Percentiles rank a stretch among this genome's conserved stretches.
These are phyloP conservation scores for Lasiosphaeria hispida DNA, from an alignment of 495 filamentous ascomycete species.

Conservation along the genomic window DNA sequence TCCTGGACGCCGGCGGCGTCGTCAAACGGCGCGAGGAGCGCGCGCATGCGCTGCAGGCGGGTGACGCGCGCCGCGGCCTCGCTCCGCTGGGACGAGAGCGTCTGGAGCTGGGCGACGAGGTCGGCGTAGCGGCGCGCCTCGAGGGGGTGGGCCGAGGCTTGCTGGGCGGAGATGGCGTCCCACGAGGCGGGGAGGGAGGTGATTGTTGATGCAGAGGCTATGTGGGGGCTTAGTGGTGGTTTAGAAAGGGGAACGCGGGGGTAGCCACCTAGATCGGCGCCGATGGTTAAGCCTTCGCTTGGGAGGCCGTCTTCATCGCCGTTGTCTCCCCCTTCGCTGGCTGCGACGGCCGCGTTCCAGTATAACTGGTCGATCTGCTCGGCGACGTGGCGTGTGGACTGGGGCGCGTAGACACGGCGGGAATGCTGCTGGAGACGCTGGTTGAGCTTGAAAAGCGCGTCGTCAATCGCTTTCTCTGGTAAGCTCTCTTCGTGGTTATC, in stretches of 20 bases:
- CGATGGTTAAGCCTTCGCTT: conserved; percentile 23
- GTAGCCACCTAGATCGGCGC: conserved; percentile 40
- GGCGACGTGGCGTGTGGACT: conserved; percentile 74
- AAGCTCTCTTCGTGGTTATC: conserved; percentile 50
- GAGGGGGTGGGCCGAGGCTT: conserved; percentile 27
- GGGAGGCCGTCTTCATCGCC: conserved; percentile 40
- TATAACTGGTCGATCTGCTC: conserved; percentile 79
- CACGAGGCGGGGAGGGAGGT: conserved; percentile 44
- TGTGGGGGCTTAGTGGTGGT: conserved; percentile 24
- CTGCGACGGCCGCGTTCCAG: conserved; percentile 49
- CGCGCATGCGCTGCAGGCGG: conserved; percentile 55
- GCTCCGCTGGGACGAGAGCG: conserved; percentile 52
- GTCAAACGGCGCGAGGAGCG: conserved; percentile 57
- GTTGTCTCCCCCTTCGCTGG: conserved; percentile 43
- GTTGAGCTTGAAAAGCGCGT: conserved; percentile 58
- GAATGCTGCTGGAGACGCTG: conserved; percentile 65
- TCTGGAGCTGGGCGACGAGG: conserved; percentile 49
- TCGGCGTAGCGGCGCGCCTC: conserved; percentile 52
- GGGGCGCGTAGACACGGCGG: conserved; percentile 68
- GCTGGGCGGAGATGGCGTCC: conserved; percentile 29
- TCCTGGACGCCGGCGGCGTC: conserved; percentile 55
- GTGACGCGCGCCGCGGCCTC: conserved; percentile 54
- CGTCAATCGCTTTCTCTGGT: conserved; percentile 49
- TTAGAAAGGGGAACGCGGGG: conserved; percentile 22
- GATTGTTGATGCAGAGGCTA: conserved; percentile 43